A percentile compares a stretch with the other conserved stretches of the same genome.
Evolutionary conservation across 2,329 filamentous ascomycete genomes (phyloP).

Genomic region (Aspergillus pseudonomiae): DNA sequence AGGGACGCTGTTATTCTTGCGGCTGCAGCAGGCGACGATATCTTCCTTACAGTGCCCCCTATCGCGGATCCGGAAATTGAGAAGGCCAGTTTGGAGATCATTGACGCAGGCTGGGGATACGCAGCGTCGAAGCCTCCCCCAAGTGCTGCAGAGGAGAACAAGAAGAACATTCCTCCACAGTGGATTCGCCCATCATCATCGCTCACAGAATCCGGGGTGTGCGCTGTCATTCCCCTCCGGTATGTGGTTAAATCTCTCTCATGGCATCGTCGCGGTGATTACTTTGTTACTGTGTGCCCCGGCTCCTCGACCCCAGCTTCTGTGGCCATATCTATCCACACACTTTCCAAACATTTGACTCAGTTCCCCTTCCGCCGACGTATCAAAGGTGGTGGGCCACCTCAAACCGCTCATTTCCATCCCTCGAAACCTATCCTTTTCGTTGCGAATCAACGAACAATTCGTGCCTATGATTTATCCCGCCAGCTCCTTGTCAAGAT

Average conservation of each 20-base stretch:
- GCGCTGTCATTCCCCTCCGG: slow-evolving; percentile 78
- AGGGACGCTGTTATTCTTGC: slow-evolving; percentile 80
- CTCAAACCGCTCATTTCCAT: slow-evolving; percentile 92
- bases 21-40: slow-evolving; percentile 79
- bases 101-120: slow-evolving; percentile 92
- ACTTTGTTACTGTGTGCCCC: slow-evolving; percentile 89
- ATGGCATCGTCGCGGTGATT: slow-evolving; percentile 94
- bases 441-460: slow-evolving; percentile 89
- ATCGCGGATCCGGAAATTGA: slow-evolving; percentile 73
- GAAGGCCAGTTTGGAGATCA: slow-evolving; percentile 70
- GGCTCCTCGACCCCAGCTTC: slow-evolving; percentile 51
- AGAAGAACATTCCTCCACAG: slow-evolving; percentile 75
- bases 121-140: slow-evolving; percentile 64
- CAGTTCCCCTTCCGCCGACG: slow-evolving; percentile 86
- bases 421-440: slow-evolving; percentile 92
- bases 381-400: slow-evolving; percentile 70
- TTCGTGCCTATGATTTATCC: slow-evolving; percentile 91
- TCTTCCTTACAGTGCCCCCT: slow-evolving; percentile 81
- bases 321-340: slow-evolving; percentile 86
- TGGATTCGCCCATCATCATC: slow-evolving; percentile 79
- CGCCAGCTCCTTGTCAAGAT: slow-evolving; percentile 91
- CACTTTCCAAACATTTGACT: slow-evolving; percentile 89
- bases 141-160: slow-evolving; percentile 54
- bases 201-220: slow-evolving; percentile 74
- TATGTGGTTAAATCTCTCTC: slow-evolving; percentile 82